Base-by-base conservation (phyloP, 192 early-diverging fungal genomes). In the Linnemannia schmuckeri region DNA sequence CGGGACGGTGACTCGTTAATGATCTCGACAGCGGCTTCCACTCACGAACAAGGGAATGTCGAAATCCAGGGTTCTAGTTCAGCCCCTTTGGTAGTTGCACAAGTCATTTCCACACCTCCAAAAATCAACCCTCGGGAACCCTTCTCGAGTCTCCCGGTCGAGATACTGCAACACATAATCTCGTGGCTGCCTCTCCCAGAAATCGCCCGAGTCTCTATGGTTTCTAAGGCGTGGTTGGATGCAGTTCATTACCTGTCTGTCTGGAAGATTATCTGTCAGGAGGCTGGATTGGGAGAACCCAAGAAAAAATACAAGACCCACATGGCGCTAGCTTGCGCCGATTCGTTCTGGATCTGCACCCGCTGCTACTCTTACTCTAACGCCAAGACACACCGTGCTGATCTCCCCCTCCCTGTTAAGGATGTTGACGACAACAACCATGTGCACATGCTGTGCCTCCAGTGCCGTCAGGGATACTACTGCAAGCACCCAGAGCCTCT, bases 81-180 rank as follows among this genome's bases (percentile, higher is more conserved):
- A 6, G 9, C 22, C 17, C 7, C 55, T 2, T 57, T 18, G 8
- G 0, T 27, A 0, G 8, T 27, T 10, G n/a, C 55, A 57, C n/a
- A 9, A 57, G 55, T 0, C 55, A 57, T 27, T 7, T 57, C n/a
- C 0, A 24, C 55, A 27, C 55, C 55, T 57, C 55, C 55, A 6
- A 57, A 57, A 27, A n/a, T 57, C 55, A 27, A 57, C 10, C n/a
- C 55, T 27, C 55, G 27, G 22, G 82, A 83, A 37, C 82, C 82
- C 7, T 78, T 76, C 24, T 15, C 33, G 15, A 6, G 78, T 10
- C 44, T 84, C 47, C 82, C 82, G 1, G 75, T 68, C 22, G 82
- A 84, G n/a, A 3, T 84, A 5, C 75, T 72, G 82, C 72, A 79
- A 3, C 42, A 57, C 27, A 75, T 84, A 20, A 72, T 84, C 24